Evolutionary conservation across 2,329 filamentous ascomycete species (phyloP).

Genomic region (Aspergillus ochraceoroseus): DNA sequence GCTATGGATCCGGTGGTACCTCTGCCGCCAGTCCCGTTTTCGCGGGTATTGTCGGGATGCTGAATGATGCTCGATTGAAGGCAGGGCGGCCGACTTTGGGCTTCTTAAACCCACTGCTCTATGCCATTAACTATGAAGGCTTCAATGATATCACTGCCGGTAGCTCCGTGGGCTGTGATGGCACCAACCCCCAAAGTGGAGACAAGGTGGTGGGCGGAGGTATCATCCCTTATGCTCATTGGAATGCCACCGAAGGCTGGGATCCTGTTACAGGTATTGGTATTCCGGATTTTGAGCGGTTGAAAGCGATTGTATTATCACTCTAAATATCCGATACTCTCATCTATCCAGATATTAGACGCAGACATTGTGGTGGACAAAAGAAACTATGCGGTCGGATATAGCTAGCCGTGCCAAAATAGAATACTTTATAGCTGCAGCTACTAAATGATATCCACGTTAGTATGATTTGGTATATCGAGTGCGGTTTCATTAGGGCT

Average conservation of each 20-base stretch:
- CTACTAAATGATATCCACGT: too few relatives aligned
- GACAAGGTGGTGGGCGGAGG: conserved; percentile 22
- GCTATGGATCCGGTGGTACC: background rate
- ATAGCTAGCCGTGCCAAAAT: too few relatives aligned
- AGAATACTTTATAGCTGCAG: too few relatives aligned
- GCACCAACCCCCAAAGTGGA: conserved; percentile 25
- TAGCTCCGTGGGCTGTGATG: conserved; percentile 33
- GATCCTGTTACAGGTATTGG: conserved; percentile 42
- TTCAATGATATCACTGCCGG: conserved; percentile 47
- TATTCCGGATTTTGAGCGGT: conserved; percentile 23
- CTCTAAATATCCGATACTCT: conserved; percentile 1
- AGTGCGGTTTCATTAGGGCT: too few relatives aligned
- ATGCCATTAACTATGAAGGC: conserved; percentile 45
- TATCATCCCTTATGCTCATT: conserved; percentile 26
- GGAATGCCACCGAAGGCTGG: conserved; percentile 38
- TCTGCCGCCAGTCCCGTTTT: conserved; percentile 4
- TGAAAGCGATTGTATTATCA: conserved; percentile 2
- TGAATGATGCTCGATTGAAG: conserved; percentile 6
- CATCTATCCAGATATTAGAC: too few relatives aligned
- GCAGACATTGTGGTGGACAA: too few relatives aligned
- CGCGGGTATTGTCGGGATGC: background rate
- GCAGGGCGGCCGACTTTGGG: conserved; percentile 49
- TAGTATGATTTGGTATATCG: too few relatives aligned
- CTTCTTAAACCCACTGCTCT: conserved; percentile 56
- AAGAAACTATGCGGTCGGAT: too few relatives aligned